phyloP scores from a whole-genome alignment of 352 stramenopile species.

The Phytophthora multivora region DNA sequence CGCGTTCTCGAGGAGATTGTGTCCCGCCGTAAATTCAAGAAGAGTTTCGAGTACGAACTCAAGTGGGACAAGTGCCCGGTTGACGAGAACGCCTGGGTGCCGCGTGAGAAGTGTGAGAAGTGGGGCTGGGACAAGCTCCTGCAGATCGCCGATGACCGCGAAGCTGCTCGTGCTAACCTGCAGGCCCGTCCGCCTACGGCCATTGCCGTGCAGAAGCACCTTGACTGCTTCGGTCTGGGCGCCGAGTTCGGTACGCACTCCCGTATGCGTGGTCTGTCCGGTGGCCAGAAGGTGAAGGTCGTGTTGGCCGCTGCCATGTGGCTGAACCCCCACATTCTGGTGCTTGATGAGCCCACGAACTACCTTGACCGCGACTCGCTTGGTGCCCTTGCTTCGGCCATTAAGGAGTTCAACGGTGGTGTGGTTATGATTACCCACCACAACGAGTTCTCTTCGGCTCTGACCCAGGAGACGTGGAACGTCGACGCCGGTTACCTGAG shows the following conservation, averaged over 20 bases:
- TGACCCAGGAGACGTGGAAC: conserved; percentile 96
- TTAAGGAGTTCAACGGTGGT: conserved; percentile 97
- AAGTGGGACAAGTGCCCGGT: conserved; percentile 95
- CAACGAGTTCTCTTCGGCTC: conserved; percentile 95
- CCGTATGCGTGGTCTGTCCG: conserved; percentile 97
- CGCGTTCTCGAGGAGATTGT: conserved; percentile 91
- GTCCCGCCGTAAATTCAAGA: conserved; percentile 94
- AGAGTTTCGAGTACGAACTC: conserved; percentile 97
- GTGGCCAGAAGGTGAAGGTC: conserved; percentile 99
- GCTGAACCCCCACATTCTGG: conserved; percentile 96
- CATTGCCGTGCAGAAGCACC: conserved; percentile 96
- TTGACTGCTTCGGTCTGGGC: conserved; percentile 96
- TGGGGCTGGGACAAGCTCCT: conserved; percentile 97
- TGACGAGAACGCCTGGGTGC: conserved; percentile 96
- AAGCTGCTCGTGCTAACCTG: conserved; percentile 93
- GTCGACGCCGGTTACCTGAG: conserved; percentile 87
- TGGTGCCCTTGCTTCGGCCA: conserved; percentile 94
- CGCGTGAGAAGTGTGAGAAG: conserved; percentile 94
- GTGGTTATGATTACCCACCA: conserved; percentile 98
- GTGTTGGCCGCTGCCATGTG: conserved; percentile 96
- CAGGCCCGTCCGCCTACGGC: conserved; percentile 94
- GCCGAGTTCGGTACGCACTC: conserved; percentile 98
- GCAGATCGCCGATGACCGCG: conserved; percentile 96
- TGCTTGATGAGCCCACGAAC: conserved; percentile 96
- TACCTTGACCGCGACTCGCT: conserved; percentile 97